Base-by-base conservation (phyloP, 768 basidiomycete species). In the Ramaria sp. region DNA sequence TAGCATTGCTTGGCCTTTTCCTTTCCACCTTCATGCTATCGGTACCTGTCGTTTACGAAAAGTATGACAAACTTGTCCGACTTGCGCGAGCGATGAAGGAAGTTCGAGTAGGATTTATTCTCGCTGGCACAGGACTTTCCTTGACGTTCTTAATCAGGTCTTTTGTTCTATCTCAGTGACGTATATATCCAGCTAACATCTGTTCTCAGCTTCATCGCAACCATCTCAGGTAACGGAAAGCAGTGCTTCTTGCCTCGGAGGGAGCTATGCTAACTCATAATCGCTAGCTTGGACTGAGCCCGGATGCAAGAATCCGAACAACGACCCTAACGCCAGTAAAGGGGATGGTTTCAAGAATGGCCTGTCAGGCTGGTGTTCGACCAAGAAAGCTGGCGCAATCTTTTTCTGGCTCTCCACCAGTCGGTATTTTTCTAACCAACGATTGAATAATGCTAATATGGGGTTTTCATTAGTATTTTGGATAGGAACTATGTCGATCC, bases 391-490 rank as follows among this genome's bases (percentile, higher is more conserved):
- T 1, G 88, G 79, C 0, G 81, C 81, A 4, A 79, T 94, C 44
- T 96, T 97, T 69, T 85, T 93, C 65, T 95, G 92, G 93, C 66
- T 91, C 8, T 73, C 79, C 1, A 88, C 89, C 52, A 74, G 89
- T 88, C 60, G 45, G 82, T 72, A 7, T 16, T 30, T 10, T 44
- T 38, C 28, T 28, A 34, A 3, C 16, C 8, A 30, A 18, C 22
- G 20, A 5, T 48, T 34, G 15, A 8, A 20, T 49, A 16, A 41
- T 9, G 16, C 47, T 48, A 18, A 43, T 45, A n/a, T 15, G 25
- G n/a, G 2, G 1, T 20, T 49, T 43, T 34, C 43, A n/a, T n/a
- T n/a, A 91, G 89, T 71, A 15, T 85, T 82, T 65, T 95, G 92
- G 92, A 70, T 69, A 2, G 83, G 76, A 6, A 83, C 88, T 0